phyloP scores from a whole-genome alignment of 192 early-diverging fungal genomes.

The Backusella macrospora region DNA sequence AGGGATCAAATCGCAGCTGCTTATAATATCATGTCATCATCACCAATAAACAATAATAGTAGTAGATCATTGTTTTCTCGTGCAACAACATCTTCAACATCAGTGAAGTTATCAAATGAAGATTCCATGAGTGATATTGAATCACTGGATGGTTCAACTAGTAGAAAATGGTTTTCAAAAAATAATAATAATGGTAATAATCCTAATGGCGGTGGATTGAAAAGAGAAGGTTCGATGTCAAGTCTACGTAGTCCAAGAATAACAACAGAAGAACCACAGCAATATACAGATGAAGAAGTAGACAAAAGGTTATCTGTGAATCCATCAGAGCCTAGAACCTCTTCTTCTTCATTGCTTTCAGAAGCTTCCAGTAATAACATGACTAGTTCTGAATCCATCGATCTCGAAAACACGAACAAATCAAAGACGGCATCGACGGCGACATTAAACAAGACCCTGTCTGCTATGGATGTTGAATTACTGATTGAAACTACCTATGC shows the following conservation, averaged over 20 bases:
- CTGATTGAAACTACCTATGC: constrained; percentile 45
- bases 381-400: neutral
- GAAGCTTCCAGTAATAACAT: neutral
- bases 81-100: neutral
- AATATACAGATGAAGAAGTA: neutral
- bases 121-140: neutral
- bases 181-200: neutral
- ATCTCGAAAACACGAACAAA: neutral
- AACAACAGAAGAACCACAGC: neutral
- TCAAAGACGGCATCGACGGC: neutral
- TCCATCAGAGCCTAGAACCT: neutral
- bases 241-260: neutral
- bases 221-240: neutral
- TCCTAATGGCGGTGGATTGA: too few species aligned
- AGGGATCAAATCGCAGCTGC: constrained; percentile 1
- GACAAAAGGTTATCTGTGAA: neutral
- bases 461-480: constrained; percentile 30
- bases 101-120: neutral
- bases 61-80: constrained; percentile 13
- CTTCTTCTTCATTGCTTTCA: neutral
- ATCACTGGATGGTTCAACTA: neutral
- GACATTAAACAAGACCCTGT: constrained; percentile 4
- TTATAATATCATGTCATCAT: neutral
- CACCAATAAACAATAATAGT: neutral
- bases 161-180: constrained; percentile 13